Percentiles rank a stretch among this genome's conserved stretches.
Conservation (phyloP, 1,139 yeast genomes). For the Geotrichum carabidarum region DNA sequence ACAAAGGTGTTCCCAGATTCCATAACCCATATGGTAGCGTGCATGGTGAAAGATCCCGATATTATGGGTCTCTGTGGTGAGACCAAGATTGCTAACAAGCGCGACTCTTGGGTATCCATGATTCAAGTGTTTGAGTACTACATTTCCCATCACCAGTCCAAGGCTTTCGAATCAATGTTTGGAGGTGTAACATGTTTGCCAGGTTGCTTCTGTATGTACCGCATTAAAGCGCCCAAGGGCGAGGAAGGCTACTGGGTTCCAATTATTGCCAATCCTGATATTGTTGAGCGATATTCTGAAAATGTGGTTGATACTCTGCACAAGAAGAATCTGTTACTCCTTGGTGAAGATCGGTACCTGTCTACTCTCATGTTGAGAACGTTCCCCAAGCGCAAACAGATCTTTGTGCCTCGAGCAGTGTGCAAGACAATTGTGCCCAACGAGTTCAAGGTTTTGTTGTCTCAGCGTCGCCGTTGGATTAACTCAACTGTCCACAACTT, state of each 20-base stretch:
- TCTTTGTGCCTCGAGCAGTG: conserved; percentile 35
- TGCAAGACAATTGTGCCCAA: conserved; percentile 36
- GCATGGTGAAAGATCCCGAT: conserved; percentile 32
- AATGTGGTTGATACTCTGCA: conserved; percentile 35
- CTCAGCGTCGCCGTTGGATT: conserved; percentile 40
- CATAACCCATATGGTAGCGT: conserved; percentile 33
- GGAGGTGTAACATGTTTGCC: conserved; percentile 39
- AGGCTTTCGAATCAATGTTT: conserved; percentile 37
- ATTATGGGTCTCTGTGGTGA: conserved; percentile 38
- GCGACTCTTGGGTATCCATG: conserved; percentile 36
- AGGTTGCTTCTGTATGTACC: conserved; percentile 38
- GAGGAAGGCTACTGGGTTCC: conserved; percentile 70
- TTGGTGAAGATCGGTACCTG: conserved; percentile 37
- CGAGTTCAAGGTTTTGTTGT: conserved; percentile 31
- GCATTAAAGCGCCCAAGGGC: conserved; percentile 49
- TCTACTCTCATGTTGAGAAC: conserved; percentile 35
- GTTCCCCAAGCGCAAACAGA: conserved; percentile 35
- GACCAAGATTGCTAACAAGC: conserved; percentile 34
- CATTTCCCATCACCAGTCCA: conserved; percentile 37
- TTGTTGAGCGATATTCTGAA: conserved; percentile 35
- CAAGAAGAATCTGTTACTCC: conserved; percentile 33
- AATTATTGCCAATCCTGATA: conserved; percentile 34
- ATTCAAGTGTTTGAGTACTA: conserved; percentile 39
- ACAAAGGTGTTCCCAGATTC: conserved; percentile 35
- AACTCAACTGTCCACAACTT: conserved; percentile 38